Percentiles rank a stretch among this genome's conserved stretches.
Evolutionary conservation across 2,329 filamentous ascomycete species (phyloP).

Genomic region (Juglanconis sp.): DNA sequence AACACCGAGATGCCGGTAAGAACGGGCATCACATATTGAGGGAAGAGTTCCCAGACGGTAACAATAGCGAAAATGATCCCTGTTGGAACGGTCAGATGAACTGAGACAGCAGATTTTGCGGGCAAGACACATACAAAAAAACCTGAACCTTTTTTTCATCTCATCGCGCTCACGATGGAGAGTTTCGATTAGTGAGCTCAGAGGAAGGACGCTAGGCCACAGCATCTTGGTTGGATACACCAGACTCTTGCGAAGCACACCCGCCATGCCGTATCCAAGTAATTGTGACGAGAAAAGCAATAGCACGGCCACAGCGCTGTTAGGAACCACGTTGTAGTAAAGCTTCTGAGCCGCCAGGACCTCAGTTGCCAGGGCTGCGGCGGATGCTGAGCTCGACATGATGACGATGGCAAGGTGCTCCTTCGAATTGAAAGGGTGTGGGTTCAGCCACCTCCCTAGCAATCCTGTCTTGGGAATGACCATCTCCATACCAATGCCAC

Average conservation of each 20-base stretch:
- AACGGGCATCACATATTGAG: constrained; percentile 43
- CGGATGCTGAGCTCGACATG: constrained; percentile 21
- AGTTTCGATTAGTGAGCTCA: constrained; percentile 28
- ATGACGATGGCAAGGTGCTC: constrained; percentile 21
- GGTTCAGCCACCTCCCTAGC: constrained; percentile 30
- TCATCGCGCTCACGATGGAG: constrained; percentile 28
- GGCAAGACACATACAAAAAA: constrained; percentile 29
- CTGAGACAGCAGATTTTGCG: neutral
- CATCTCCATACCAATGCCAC: constrained; percentile 36
- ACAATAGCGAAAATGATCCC: constrained; percentile 36
- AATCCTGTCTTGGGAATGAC: constrained; percentile 32
- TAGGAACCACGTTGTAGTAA: constrained; percentile 41
- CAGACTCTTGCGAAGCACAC: constrained; percentile 41
- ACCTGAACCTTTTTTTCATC: constrained; percentile 35
- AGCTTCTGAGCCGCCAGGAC: constrained; percentile 44
- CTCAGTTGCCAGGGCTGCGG: constrained; percentile 26
- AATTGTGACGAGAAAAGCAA: constrained; percentile 45
- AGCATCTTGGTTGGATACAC: constrained; percentile 46
- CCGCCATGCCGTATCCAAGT: constrained; percentile 47
- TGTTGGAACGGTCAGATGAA: neutral
- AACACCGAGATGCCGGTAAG: constrained; percentile 39
- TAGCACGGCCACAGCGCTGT: constrained; percentile 39
- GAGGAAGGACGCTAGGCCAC: constrained; percentile 25
- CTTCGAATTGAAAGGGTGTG: constrained; percentile 24
- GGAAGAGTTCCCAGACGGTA: constrained; percentile 46